Evolutionary conservation across 768 basidiomycete genomes (phyloP).

Genomic region (Termitomyces sp.): DNA sequence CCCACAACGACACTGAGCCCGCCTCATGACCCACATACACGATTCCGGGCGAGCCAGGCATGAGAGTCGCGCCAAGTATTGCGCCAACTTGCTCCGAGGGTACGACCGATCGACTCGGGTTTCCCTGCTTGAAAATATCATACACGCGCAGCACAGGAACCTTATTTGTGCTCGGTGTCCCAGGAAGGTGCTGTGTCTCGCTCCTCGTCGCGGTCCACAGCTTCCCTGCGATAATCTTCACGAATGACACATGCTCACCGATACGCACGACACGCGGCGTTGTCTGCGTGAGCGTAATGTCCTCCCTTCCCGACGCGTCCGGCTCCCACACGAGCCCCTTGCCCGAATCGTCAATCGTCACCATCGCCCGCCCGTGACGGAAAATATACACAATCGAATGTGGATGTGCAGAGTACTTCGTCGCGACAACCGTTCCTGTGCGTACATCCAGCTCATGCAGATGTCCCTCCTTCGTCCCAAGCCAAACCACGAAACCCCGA

Average conservation of each 20-base stretch:
- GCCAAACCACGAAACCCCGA: slow-evolving; percentile 67
- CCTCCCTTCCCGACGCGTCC: slow-evolving; percentile 29
- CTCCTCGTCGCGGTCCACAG: slow-evolving; percentile 76
- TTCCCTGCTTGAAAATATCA: slow-evolving; percentile 62
- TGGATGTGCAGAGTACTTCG: slow-evolving; percentile 58
- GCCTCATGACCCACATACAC: slow-evolving; percentile 92
- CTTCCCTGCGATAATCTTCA: slow-evolving; percentile 45
- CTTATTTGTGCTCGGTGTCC: slow-evolving; percentile 25
- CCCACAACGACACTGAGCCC: slow-evolving; percentile 85
- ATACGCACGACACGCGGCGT: slow-evolving; percentile 59
- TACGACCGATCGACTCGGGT: slow-evolving; percentile 44
- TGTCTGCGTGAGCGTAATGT: slow-evolving; percentile 40
- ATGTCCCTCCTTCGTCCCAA: slow-evolving; percentile 88
- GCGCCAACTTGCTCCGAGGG: slow-evolving; percentile 73
- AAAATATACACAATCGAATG: slow-evolving; percentile 69
- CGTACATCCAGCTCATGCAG: slow-evolving; percentile 76
- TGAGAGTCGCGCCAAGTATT: slow-evolving; percentile 72
- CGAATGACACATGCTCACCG: slow-evolving; percentile 79
- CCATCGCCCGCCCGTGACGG: slow-evolving; percentile 4
- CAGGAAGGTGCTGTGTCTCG: slow-evolving; percentile 36
- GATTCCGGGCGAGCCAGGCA: slow-evolving; percentile 58
- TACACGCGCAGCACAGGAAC: slow-evolving; percentile 78
- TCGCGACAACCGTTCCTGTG: slow-evolving; percentile 48
- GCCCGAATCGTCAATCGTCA: slow-evolving; percentile 47
- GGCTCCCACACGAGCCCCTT: slow-evolving; percentile 75